Percentiles rank a stretch among this genome's conserved stretches.
Conservation (phyloP, 2,329 filamentous ascomycete species). For the Magnaporthales sp. region DNA sequence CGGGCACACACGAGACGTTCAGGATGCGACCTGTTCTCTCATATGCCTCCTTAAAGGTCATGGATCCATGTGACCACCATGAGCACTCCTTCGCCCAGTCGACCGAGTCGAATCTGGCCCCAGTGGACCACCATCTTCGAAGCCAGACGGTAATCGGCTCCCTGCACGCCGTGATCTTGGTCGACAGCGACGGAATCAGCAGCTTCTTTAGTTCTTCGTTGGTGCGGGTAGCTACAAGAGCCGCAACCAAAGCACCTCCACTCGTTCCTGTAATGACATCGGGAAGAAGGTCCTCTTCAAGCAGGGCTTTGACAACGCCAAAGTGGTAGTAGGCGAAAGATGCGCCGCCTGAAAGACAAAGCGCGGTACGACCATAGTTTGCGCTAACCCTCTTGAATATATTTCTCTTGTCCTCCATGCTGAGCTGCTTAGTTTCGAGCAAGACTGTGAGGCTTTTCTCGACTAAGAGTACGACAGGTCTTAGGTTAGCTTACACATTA, state of each 20-base stretch:
- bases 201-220: slow-evolving; percentile 82
- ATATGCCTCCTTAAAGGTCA: slow-evolving; percentile 93
- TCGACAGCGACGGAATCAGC: slow-evolving; percentile 77
- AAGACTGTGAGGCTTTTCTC: slow-evolving; percentile 61
- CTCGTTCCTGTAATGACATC: slow-evolving; percentile 96
- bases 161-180: slow-evolving; percentile 75
- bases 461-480: slow-evolving; percentile 31
- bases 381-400: slow-evolving; percentile 84
- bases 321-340: slow-evolving; percentile 97
- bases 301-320: slow-evolving; percentile 78
- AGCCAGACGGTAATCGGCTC: slow-evolving; percentile 72
- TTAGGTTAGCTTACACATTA: slow-evolving; percentile 9
- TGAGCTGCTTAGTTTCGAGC: slow-evolving; percentile 56
- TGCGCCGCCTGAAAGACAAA: slow-evolving; percentile 88
- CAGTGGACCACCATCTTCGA: slow-evolving; percentile 81
- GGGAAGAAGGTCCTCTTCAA: slow-evolving; percentile 78
- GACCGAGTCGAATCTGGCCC: slow-evolving; percentile 86
- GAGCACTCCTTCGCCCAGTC: slow-evolving; percentile 79
- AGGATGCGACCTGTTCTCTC: slow-evolving; percentile 87
- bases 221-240: slow-evolving; percentile 78
- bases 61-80: slow-evolving; percentile 87
- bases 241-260: slow-evolving; percentile 84
- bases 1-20: slow-evolving; percentile 92
- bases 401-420: slow-evolving; percentile 63
- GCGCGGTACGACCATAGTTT: slow-evolving; percentile 85